Evolutionary conservation across 2,329 filamentous ascomycete genomes (phyloP).

Genomic region (Paecilomyces variotii): DNA sequence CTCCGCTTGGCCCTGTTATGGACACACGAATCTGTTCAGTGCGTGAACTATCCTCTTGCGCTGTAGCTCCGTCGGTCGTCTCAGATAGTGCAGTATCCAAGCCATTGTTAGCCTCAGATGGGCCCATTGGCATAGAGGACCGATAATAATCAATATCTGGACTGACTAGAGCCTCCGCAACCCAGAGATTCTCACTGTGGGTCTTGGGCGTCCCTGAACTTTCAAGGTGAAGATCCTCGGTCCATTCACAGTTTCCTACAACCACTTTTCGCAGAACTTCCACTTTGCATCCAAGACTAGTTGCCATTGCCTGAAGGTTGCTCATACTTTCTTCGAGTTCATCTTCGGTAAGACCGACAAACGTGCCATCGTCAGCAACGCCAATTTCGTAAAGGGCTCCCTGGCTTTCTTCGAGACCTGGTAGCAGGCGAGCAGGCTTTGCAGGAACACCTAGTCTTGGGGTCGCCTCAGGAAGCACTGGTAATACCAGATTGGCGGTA

Average conservation of each 20-base stretch:
- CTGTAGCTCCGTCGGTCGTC: slow-evolving; percentile 3
- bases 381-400: slow-evolving; percentile 95
- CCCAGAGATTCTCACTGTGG: slow-evolving; percentile 59
- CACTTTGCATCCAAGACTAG: slow-evolving; percentile 78
- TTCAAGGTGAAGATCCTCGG: slow-evolving; percentile 17
- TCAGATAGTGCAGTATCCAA: neutral
- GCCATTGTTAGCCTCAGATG: neutral
- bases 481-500: slow-evolving; percentile 65
- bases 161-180: slow-evolving; percentile 82
- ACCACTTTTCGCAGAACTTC: slow-evolving; percentile 72
- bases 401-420: slow-evolving; percentile 84
- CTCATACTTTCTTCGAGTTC: slow-evolving; percentile 86
- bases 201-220: slow-evolving; percentile 17
- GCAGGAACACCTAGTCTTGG: slow-evolving; percentile 50
- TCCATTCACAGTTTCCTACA: slow-evolving; percentile 71
- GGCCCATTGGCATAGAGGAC: slow-evolving; percentile 8
- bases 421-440: slow-evolving; percentile 48
- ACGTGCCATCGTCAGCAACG: slow-evolving; percentile 85
- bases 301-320: slow-evolving; percentile 83
- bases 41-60: slow-evolving; percentile 34
- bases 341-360: slow-evolving; percentile 79
- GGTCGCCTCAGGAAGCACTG: slow-evolving; percentile 60
- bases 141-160: slow-evolving; percentile 52
- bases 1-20: slow-evolving; percentile 79
- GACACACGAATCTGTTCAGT: slow-evolving; percentile 78